Conservation (phyloP, 2,329 filamentous ascomycete species). For the Arthroderma uncinatum region DNA sequence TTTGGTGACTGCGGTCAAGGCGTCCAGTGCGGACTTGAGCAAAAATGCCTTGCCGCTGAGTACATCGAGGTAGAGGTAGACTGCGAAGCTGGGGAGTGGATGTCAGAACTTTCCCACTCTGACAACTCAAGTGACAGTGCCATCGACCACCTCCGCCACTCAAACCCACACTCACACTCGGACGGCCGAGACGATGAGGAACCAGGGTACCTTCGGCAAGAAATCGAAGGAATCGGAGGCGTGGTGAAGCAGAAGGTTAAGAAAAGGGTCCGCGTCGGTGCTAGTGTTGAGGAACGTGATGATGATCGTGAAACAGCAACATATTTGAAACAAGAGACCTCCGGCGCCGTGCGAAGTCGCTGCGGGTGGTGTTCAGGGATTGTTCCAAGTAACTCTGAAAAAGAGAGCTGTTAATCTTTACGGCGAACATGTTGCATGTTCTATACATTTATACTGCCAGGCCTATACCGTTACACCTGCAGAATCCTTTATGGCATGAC, state of each 20-base stretch:
- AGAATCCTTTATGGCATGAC: neutral
- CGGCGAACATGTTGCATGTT: neutral
- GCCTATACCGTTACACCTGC: neutral
- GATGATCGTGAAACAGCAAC: conserved; percentile 58
- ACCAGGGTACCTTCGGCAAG: conserved; percentile 70
- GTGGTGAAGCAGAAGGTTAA: conserved; percentile 81
- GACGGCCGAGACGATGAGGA: conserved; percentile 28
- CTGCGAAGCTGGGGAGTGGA: conserved; percentile 66
- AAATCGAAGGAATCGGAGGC: conserved; percentile 84
- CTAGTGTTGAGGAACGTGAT: conserved; percentile 74
- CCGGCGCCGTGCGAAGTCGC: conserved; percentile 63
- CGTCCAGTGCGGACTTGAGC: conserved; percentile 72
- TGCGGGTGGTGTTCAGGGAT: conserved; percentile 84
- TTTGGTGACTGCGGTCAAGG: conserved; percentile 82
- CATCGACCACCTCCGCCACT: conserved; percentile 11
- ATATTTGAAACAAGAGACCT: conserved; percentile 59
- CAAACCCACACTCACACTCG: conserved; percentile 11
- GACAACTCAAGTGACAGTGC: conserved; percentile 20
- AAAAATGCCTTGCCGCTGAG: conserved; percentile 62
- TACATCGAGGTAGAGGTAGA: conserved; percentile 76
- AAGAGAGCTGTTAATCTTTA: neutral
- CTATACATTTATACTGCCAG: too few relatives aligned
- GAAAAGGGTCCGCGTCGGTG: conserved; percentile 67
- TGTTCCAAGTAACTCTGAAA: conserved; percentile 49
- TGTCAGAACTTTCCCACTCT: conserved; percentile 32